A percentile compares a stretch with the other conserved stretches of the same genome.
Conservation (phyloP, 2,329 filamentous ascomycete species). For the Cryphonectria parasitica region DNA sequence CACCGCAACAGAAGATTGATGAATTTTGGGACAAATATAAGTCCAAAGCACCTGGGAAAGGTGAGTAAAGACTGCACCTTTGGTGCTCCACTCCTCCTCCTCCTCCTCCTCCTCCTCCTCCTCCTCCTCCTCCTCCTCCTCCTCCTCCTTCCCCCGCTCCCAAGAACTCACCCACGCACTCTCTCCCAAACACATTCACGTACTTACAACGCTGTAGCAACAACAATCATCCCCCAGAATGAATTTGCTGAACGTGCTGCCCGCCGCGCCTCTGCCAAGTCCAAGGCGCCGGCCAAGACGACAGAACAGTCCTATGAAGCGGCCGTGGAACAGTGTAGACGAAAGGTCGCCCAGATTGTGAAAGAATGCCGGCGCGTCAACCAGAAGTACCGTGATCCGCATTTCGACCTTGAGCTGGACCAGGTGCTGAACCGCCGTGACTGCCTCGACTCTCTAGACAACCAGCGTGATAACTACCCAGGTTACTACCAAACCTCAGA, state of each 20-base stretch:
- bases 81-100: neutral
- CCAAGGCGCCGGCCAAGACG: constrained; percentile 55
- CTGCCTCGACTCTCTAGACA: constrained; percentile 52
- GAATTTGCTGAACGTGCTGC: constrained; percentile 65
- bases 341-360: constrained; percentile 65
- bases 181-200: neutral
- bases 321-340: constrained; percentile 69
- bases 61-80: constrained; percentile 39
- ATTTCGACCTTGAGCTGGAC: constrained; percentile 83
- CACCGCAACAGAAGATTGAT: constrained; percentile 70
- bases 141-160: too few species aligned
- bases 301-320: constrained; percentile 73
- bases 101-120: neutral
- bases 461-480: constrained; percentile 33
- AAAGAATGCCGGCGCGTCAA: constrained; percentile 75
- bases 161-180: too few species aligned
- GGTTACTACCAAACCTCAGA: constrained; percentile 21
- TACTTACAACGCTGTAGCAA: constrained; percentile 49
- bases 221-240: constrained; percentile 67
- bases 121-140: neutral
- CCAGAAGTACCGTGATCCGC: constrained; percentile 83
- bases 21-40: constrained; percentile 76
- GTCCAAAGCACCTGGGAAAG: constrained; percentile 72
- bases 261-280: constrained; percentile 57
- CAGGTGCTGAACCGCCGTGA: constrained; percentile 62